A percentile compares a stretch with the other conserved stretches of the same genome.
phyloP scores from a whole-genome alignment of 1,284 basidiomycete species.

The Ceratorhiza oryzae-sativae region DNA sequence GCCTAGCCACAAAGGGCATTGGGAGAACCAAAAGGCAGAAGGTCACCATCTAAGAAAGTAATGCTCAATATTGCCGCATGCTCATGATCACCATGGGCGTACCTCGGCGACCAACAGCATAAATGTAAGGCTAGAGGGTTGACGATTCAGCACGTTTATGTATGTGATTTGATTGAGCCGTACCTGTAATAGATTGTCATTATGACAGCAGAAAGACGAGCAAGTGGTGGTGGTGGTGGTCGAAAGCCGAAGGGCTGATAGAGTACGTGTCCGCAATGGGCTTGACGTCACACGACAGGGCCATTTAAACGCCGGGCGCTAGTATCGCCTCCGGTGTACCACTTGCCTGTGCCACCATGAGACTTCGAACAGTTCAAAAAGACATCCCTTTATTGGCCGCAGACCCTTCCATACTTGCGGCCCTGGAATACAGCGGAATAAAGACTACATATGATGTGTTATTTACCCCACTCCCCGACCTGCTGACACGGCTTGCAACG shows the following conservation, averaged over 20 bases:
- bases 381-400: neutral
- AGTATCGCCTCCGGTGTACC: neutral
- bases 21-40: slow-evolving; percentile 79
- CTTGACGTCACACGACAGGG: slow-evolving; percentile 31
- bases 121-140: slow-evolving; percentile 75
- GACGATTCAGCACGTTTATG: neutral
- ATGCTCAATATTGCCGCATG: neutral
- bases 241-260: neutral
- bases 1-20: slow-evolving; percentile 75
- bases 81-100: slow-evolving; percentile 27
- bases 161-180: neutral
- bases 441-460: slow-evolving; percentile 66
- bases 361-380: slow-evolving; percentile 17
- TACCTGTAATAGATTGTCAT: slow-evolving; percentile 73
- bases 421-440: slow-evolving; percentile 57
- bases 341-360: neutral
- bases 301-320: neutral
- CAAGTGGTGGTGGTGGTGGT: slow-evolving; percentile 17
- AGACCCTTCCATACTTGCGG: slow-evolving; percentile 47
- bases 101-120: slow-evolving; percentile 76
- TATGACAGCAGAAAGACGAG: slow-evolving; percentile 42
- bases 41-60: slow-evolving; percentile 63
- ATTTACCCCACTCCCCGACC: slow-evolving; percentile 58
- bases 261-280: slow-evolving; percentile 32
- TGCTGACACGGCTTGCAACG: slow-evolving; percentile 56